phyloP scores from a whole-genome alignment of 2,329 filamentous ascomycete species.

The Sporothrix sp. region DNA sequence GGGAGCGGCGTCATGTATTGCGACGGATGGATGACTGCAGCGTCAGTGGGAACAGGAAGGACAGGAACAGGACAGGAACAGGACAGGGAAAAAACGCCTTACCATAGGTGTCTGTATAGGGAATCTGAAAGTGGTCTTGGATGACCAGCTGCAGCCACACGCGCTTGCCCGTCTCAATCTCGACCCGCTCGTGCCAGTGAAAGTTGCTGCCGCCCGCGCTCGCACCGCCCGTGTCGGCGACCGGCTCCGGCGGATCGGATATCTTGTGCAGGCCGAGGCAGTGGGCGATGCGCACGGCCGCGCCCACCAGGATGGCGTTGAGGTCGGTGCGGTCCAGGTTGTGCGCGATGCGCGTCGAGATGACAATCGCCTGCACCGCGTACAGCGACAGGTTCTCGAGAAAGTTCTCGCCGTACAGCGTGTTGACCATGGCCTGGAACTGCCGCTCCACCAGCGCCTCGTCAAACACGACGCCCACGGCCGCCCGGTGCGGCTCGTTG shows the following conservation, averaged over 20 bases:
- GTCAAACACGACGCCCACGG: constrained; percentile 7
- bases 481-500: constrained; percentile 4
- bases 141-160: constrained; percentile 29
- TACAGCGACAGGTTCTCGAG: constrained; percentile 23
- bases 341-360: constrained; percentile 28
- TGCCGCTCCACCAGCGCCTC: constrained; percentile 14
- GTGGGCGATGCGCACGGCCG: constrained; percentile 27
- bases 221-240: background rate
- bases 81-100: too few species aligned
- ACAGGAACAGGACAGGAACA: too few species aligned
- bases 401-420: constrained; percentile 25
- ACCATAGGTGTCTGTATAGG: constrained; percentile 28
- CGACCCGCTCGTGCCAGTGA: constrained; percentile 18
- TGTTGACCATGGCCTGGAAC: constrained; percentile 25
- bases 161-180: constrained; percentile 26
- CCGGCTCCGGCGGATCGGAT: background rate
- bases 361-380: constrained; percentile 26
- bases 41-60: too few species aligned
- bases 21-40: constrained; percentile 24
- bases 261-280: constrained; percentile 22
- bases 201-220: background rate
- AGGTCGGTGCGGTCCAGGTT: constrained; percentile 27
- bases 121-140: constrained; percentile 26
- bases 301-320: constrained; percentile 26
- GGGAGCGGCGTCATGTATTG: constrained; percentile 26